Conservation (phyloP, 1,284 basidiomycete species). For the Ustilago xerochloae region DNA sequence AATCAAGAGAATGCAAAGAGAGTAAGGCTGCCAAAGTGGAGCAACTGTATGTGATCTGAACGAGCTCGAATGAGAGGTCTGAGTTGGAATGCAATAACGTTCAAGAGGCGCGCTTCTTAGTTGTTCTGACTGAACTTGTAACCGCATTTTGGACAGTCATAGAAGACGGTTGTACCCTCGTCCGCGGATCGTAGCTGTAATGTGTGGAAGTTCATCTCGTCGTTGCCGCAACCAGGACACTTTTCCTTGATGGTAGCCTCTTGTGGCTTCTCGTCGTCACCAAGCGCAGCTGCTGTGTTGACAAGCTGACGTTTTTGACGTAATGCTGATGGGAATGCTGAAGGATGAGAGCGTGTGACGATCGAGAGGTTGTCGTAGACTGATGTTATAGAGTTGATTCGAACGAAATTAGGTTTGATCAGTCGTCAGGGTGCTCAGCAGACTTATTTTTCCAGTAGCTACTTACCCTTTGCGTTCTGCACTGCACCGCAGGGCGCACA, state of each 20-base stretch:
- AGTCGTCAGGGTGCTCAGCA: too few relatives aligned
- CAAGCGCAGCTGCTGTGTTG: constrained; percentile 69
- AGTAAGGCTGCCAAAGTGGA: not conserved
- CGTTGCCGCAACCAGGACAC: constrained; percentile 84
- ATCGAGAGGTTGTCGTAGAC: constrained; percentile 94
- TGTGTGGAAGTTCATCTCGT: constrained; percentile 70
- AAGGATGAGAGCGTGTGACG: constrained; percentile 87
- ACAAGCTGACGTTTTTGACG: constrained; percentile 87
- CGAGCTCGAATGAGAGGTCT: not conserved
- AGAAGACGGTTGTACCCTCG: constrained; percentile 69
- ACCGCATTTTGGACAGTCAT: constrained; percentile 68
- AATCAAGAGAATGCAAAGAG: constrained; percentile 14
- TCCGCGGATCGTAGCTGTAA: constrained; percentile 70
- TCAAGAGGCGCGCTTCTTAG: constrained; percentile 2
- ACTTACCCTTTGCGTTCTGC: constrained; percentile 74
- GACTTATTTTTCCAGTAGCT: not conserved
- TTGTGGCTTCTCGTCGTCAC: constrained; percentile 39
- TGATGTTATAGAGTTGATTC: constrained; percentile 68
- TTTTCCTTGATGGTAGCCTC: constrained; percentile 83
- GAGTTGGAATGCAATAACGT: not conserved
- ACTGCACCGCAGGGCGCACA: constrained; percentile 89
- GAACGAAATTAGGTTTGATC: too few relatives aligned
- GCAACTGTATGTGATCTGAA: not conserved
- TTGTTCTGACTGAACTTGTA: constrained; percentile 67
- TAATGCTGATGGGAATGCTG: constrained; percentile 91